Conservation (phyloP, 768 basidiomycete genomes). For the Tephrocybe sp. region DNA sequence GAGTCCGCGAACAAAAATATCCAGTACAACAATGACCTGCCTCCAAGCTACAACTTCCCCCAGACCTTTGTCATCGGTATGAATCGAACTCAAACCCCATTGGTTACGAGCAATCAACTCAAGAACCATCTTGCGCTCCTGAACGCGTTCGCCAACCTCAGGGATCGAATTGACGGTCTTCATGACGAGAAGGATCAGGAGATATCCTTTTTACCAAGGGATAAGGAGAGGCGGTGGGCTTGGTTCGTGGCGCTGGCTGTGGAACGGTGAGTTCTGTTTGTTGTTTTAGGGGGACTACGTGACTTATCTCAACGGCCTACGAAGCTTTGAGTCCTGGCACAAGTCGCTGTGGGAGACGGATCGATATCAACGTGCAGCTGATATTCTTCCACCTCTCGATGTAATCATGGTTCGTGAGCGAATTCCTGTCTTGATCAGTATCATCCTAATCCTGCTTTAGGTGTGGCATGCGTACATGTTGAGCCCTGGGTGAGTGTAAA, state of each 20-base stretch:
- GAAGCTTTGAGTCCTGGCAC: slow-evolving; percentile 7
- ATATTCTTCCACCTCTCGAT: slow-evolving; percentile 31
- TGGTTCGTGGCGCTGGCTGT: slow-evolving; percentile 37
- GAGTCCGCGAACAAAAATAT: too few species aligned
- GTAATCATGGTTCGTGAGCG: slow-evolving; percentile 30
- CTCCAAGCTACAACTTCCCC: slow-evolving; percentile 28
- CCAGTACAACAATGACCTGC: slow-evolving; percentile 1
- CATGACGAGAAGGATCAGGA: background rate
- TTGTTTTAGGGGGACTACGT: slow-evolving; percentile 20
- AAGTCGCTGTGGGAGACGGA: slow-evolving; percentile 4
- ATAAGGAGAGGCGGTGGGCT: slow-evolving; percentile 28
- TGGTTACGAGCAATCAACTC: slow-evolving; percentile 26
- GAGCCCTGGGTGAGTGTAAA: background rate
- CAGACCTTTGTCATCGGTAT: slow-evolving; percentile 26
- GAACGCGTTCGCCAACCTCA: slow-evolving; percentile 28
- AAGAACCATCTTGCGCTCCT: slow-evolving; percentile 33
- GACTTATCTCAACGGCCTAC: background rate
- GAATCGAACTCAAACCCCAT: slow-evolving; percentile 18
- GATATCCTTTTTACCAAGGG: slow-evolving; percentile 15
- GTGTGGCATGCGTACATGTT: slow-evolving; percentile 5
- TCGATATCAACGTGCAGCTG: slow-evolving; percentile 2
- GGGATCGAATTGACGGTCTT: slow-evolving; percentile 19
- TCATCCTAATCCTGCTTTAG: background rate
- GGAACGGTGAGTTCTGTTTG: slow-evolving; percentile 26
- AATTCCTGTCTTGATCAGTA: too few species aligned